Evolutionary conservation across 2,329 filamentous ascomycete species (phyloP).

Genomic region (Metarhizium anisopliae): DNA sequence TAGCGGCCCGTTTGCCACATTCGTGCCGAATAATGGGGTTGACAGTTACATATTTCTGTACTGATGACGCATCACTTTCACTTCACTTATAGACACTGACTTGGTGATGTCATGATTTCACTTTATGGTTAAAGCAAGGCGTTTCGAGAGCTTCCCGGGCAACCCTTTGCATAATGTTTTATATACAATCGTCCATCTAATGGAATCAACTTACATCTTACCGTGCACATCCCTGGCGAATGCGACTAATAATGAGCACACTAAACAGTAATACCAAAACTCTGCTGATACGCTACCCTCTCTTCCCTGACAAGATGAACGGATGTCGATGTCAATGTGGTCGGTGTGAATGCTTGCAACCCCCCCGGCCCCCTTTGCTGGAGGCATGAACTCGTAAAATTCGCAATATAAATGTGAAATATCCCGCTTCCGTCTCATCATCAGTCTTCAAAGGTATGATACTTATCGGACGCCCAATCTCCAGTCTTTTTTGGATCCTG

Average conservation of each 20-base stretch:
- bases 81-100: neutral
- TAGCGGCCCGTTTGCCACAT: neutral
- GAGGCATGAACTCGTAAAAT: neutral
- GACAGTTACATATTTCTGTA: neutral
- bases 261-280: neutral
- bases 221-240: neutral
- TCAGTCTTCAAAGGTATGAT: neutral
- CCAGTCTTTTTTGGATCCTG: neutral
- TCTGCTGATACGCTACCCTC: neutral
- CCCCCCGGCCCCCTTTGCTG: neutral
- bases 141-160: neutral
- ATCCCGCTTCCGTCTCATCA: neutral
- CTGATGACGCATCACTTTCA: neutral
- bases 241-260: neutral
- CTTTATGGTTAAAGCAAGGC: neutral
- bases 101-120: neutral
- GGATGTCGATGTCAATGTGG: neutral
- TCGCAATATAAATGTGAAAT: neutral
- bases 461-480: neutral
- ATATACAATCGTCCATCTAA: neutral
- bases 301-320: neutral
- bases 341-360: neutral
- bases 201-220: neutral
- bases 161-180: neutral
- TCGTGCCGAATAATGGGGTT: neutral